Conservation (phyloP, 2,329 filamentous ascomycete genomes). For the Fonsecaea nubica region DNA sequence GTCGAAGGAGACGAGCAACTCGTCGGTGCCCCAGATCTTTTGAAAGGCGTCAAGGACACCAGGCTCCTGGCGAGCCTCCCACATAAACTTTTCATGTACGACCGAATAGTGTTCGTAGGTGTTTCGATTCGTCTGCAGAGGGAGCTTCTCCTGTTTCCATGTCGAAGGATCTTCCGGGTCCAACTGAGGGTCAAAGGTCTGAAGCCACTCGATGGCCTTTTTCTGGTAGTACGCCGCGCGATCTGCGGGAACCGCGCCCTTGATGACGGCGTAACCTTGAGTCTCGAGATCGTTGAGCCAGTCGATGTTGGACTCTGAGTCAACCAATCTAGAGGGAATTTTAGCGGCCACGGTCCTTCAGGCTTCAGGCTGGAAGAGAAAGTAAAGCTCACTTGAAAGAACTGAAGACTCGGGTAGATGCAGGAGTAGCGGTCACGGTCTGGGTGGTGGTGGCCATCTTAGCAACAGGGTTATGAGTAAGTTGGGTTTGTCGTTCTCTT, state of each 20-base stretch:
- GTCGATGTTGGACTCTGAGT: slow-evolving; percentile 2
- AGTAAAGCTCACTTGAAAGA: slow-evolving; percentile 11
- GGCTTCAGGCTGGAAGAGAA: too few species aligned
- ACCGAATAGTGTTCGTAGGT: slow-evolving; percentile 58
- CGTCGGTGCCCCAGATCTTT: slow-evolving; percentile 49
- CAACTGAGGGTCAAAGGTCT: slow-evolving; percentile 45
- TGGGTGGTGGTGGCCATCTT: slow-evolving; percentile 21
- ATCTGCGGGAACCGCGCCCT: slow-evolving; percentile 53
- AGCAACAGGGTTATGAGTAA: too few species aligned
- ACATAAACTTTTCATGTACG: slow-evolving; percentile 57
- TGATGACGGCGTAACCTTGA: slow-evolving; percentile 57
- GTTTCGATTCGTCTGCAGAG: slow-evolving; percentile 55
- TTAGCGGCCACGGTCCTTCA: too few species aligned
- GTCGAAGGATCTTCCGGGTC: slow-evolving; percentile 49
- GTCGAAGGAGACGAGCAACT: slow-evolving; percentile 55
- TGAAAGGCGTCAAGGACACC: slow-evolving; percentile 51
- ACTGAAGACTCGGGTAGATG: slow-evolving; percentile 20
- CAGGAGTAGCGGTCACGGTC: slow-evolving; percentile 14
- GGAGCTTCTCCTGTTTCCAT: slow-evolving; percentile 54
- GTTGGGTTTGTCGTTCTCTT: too few species aligned
- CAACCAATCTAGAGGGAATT: slow-evolving; percentile 1
- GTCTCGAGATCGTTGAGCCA: slow-evolving; percentile 40
- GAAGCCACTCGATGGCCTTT: slow-evolving; percentile 53
- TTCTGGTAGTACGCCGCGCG: slow-evolving; percentile 49
- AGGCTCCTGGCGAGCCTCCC: slow-evolving; percentile 54